phyloP scores from a whole-genome alignment of 1,284 basidiomycete species.

The Ustilago loliicola region DNA sequence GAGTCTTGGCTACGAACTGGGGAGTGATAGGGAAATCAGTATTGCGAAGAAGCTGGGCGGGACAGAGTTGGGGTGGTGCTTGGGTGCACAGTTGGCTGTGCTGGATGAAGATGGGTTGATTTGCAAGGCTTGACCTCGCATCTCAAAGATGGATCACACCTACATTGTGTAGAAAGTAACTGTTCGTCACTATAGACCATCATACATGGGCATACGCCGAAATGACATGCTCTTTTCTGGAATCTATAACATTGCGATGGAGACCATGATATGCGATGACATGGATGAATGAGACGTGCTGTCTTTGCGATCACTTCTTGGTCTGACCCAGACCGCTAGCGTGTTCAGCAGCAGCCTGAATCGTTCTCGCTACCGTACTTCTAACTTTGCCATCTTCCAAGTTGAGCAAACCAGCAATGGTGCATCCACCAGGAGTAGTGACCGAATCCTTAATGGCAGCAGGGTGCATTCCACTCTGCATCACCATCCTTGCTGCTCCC shows the following conservation, averaged over 20 bases:
- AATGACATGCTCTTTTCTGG: not conserved
- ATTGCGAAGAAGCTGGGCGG: constrained; percentile 83
- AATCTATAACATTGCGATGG: constrained; percentile 14
- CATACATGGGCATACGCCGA: constrained; percentile 4
- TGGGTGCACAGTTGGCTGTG: constrained; percentile 77
- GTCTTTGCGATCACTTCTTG: constrained; percentile 32
- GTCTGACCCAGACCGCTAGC: constrained; percentile 64
- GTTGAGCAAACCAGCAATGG: constrained; percentile 93
- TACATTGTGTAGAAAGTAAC: not conserved
- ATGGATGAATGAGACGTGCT: not conserved
- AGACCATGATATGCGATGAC: not conserved
- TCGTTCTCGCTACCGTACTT: constrained; percentile 93
- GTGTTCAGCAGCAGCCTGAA: constrained; percentile 76
- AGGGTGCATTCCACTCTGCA: constrained; percentile 88
- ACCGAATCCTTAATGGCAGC: constrained; percentile 98
- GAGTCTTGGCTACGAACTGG: constrained; percentile 74
- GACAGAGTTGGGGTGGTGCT: constrained; percentile 94
- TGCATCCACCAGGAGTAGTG: constrained; percentile 98
- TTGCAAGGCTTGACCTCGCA: constrained; percentile 43
- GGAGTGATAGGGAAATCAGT: constrained; percentile 75
- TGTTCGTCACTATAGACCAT: constrained; percentile 1
- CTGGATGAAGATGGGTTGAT: constrained; percentile 59
- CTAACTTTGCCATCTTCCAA: constrained; percentile 94
- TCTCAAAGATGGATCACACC: not conserved
- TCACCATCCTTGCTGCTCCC: constrained; percentile 94